Evolutionary conservation across 495 filamentous ascomycete species (phyloP).

Genomic region (Daldinia caldariorum): DNA sequence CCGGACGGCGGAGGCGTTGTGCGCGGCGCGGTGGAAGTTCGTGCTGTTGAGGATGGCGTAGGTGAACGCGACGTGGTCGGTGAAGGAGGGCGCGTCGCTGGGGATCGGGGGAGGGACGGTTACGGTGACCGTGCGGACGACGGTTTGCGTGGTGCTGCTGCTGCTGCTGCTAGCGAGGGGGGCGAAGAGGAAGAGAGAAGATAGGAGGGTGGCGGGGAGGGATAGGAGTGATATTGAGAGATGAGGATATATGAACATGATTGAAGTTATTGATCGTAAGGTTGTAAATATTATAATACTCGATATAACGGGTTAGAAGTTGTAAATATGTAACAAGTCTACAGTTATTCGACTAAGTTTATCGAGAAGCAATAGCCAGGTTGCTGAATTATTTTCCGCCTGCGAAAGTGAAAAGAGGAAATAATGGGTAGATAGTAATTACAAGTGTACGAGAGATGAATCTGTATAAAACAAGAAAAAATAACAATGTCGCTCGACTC

Average conservation of each 20-base stretch:
- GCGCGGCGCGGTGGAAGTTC: conserved; percentile 71
- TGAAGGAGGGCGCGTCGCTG: conserved; percentile 57
- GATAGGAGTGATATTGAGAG: background rate
- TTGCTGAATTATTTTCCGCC: background rate
- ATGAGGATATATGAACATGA: background rate
- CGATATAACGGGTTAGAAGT: background rate
- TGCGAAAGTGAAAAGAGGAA: background rate
- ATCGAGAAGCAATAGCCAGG: conserved; percentile 13
- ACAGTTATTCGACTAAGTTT: background rate
- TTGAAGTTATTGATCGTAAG: background rate
- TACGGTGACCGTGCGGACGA: conserved; percentile 36
- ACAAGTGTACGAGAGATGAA: background rate
- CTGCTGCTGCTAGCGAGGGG: conserved; percentile 28
- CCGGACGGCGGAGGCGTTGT: conserved; percentile 67
- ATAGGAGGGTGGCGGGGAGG: background rate
- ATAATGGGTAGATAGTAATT: background rate
- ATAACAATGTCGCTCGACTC: background rate
- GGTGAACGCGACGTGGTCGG: conserved; percentile 59
- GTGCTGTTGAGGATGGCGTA: conserved; percentile 69
- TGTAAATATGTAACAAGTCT: conserved; percentile 3
- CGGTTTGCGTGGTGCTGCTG: conserved; percentile 32
- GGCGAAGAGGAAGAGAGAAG: conserved; percentile 8
- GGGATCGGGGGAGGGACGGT: conserved; percentile 45
- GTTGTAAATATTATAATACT: conserved; percentile 1
- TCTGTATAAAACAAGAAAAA: conserved; percentile 23